These are phyloP conservation scores for Amaranthus hypochondriacus DNA, from an alignment of 148 eudicot genomes.

Conservation along the genomic window DNA sequence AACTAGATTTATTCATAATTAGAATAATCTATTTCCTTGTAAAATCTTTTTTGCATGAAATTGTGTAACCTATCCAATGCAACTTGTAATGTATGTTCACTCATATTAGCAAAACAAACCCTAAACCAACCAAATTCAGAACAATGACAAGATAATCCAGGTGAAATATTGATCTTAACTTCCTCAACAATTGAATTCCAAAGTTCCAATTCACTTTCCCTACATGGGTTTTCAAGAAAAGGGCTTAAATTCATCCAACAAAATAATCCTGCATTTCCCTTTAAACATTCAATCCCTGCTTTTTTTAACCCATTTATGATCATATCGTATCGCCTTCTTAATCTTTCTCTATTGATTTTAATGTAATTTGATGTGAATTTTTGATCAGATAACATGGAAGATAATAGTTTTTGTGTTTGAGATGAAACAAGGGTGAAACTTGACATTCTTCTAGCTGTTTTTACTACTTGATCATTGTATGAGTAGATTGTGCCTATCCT, in stretches of 20 bases:
- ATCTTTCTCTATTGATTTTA: constrained; percentile 47
- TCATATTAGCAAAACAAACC: constrained; percentile 90
- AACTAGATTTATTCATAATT: constrained; percentile 4
- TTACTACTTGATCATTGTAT: constrained; percentile 79
- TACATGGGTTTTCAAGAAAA: constrained; percentile 37
- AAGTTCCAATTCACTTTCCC: constrained; percentile 50
- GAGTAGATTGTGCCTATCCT: constrained; percentile 81
- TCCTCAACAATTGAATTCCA: constrained; percentile 53
- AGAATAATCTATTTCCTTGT: neutral
- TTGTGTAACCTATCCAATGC: constrained; percentile 52
- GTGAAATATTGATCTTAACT: constrained; percentile 71
- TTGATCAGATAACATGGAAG: constrained; percentile 58
- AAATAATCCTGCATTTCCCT: constrained; percentile 79
- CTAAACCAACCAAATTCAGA: constrained; percentile 86
- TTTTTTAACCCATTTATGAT: constrained; percentile 51
- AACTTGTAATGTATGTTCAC: constrained; percentile 60
- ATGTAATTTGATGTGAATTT: constrained; percentile 58
- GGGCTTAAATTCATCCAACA: constrained; percentile 83
- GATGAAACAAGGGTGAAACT: constrained; percentile 87
- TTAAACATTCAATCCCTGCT: constrained; percentile 60
- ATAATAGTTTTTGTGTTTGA: constrained; percentile 73
- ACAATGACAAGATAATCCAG: constrained; percentile 77
- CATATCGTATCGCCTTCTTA: constrained; percentile 54
- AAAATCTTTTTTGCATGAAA: constrained; percentile 50
- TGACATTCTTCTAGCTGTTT: constrained; percentile 85